A percentile compares a stretch with the other conserved stretches of the same genome.
phyloP scores from a whole-genome alignment of 495 filamentous ascomycete species.

The Chaetomium fimeti region DNA sequence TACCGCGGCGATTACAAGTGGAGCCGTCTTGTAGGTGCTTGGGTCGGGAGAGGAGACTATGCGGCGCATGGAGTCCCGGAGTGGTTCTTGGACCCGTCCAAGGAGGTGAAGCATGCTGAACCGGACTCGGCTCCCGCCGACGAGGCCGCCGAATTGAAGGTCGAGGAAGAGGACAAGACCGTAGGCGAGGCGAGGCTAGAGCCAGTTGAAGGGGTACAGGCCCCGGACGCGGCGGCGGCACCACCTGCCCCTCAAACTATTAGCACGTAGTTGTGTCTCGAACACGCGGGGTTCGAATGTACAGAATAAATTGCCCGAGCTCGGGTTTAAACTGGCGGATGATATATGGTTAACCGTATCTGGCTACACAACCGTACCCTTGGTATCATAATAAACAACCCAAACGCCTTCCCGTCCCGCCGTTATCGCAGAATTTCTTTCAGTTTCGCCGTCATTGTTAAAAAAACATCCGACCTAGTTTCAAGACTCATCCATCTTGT shows the following conservation, averaged over 20 bases:
- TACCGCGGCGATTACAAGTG: slow-evolving; percentile 65
- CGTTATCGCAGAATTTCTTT: neutral
- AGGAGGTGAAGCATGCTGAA: slow-evolving; percentile 18
- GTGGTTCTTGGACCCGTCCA: slow-evolving; percentile 56
- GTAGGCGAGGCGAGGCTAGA: slow-evolving; percentile 1
- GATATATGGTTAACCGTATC: neutral
- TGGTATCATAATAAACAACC: slow-evolving; percentile 16
- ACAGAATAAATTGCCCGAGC: too few relatives aligned
- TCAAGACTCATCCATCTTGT: slow-evolving; percentile 36
- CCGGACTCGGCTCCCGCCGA: slow-evolving; percentile 8
- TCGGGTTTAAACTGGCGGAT: too few relatives aligned
- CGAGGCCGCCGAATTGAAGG: slow-evolving; percentile 10
- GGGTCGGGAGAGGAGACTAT: slow-evolving; percentile 59
- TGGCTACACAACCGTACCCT: neutral
- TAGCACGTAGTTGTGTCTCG: neutral
- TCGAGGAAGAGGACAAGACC: slow-evolving; percentile 1
- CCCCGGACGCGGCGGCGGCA: neutral
- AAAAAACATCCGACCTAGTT: neutral
- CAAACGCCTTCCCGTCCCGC: slow-evolving; percentile 8
- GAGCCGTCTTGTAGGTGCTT: slow-evolving; percentile 73
- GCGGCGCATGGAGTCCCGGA: slow-evolving; percentile 69
- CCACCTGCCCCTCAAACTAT: neutral
- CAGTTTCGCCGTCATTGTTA: too few relatives aligned
- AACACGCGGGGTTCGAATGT: too few relatives aligned
- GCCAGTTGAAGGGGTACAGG: slow-evolving; percentile 2